Conservation (phyloP, 2,329 filamentous ascomycete species). For the Fusarium sp. region DNA sequence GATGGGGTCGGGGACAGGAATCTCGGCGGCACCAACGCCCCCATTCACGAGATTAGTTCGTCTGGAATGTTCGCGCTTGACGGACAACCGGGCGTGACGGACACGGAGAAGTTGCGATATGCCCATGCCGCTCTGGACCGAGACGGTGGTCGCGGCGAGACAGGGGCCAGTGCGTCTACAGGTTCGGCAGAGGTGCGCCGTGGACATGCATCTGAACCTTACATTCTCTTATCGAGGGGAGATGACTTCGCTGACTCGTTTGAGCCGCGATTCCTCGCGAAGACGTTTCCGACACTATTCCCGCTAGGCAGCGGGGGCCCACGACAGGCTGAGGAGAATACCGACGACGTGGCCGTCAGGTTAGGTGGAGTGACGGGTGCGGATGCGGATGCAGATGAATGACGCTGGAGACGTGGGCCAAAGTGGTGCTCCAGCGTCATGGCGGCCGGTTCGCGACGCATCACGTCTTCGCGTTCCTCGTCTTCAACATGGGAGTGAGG, state of each 20-base stretch:
- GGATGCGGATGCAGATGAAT: no score
- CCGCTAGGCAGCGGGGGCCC: conserved; percentile 29
- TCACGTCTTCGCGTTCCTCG: conserved; percentile 10
- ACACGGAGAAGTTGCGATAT: conserved; percentile 3
- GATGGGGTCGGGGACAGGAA: neutral
- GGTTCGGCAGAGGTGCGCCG: conserved; percentile 7
- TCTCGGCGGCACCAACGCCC: no score
- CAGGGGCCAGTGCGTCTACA: neutral
- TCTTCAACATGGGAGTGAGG: conserved; percentile 12
- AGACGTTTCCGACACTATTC: conserved; percentile 29
- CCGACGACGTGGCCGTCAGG: no score
- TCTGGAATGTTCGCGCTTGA: neutral
- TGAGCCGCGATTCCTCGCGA: conserved; percentile 28
- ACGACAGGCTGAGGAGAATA: conserved; percentile 7
- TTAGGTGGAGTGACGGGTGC: no score
- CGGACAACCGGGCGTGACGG: neutral
- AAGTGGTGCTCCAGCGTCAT: no score
- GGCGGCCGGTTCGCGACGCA: conserved; percentile 10
- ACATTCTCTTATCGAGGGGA: conserved; percentile 22
- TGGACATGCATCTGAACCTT: neutral
- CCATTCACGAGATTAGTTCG: neutral
- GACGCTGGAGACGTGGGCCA: neutral
- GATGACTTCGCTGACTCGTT: conserved; percentile 27
- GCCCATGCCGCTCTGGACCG: neutral
- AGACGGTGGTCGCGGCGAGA: neutral